These are phyloP conservation scores for Candida tallmaniae DNA, from an alignment of 805 yeast species.

Conservation along the genomic window DNA sequence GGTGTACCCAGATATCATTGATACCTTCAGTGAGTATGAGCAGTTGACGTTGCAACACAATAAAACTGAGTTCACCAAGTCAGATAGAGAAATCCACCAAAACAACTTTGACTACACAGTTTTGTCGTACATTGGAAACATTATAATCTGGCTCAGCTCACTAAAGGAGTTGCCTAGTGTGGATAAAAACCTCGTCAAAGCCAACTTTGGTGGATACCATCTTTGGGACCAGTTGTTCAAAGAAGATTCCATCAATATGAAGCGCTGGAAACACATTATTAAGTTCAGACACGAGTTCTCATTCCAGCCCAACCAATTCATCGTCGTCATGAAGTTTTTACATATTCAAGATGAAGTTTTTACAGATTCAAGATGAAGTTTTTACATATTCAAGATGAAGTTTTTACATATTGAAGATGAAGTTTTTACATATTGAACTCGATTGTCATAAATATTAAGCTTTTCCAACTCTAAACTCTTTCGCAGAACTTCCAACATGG, in stretches of 20 bases:
- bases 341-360: too few relatives aligned
- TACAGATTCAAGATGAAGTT: too few relatives aligned
- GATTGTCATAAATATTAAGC: too few relatives aligned
- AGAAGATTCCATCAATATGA: slow-evolving; percentile 30
- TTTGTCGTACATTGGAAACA: slow-evolving; percentile 34
- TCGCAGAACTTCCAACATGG: too few relatives aligned
- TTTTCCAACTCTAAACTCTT: too few relatives aligned
- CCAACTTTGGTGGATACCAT: slow-evolving; percentile 33
- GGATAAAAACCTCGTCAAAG: slow-evolving; percentile 3
- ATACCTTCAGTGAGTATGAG: slow-evolving; percentile 23
- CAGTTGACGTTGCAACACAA: slow-evolving; percentile 31
- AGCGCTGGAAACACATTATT: slow-evolving; percentile 39
- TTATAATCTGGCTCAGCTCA: slow-evolving; percentile 26
- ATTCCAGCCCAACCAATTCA: slow-evolving; percentile 37
- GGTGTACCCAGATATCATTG: slow-evolving; percentile 21
- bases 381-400: too few relatives aligned
- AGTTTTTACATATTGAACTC: too few relatives aligned
- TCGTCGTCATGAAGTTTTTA: slow-evolving; percentile 32
- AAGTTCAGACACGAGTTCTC: slow-evolving; percentile 33
- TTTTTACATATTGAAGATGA: too few relatives aligned
- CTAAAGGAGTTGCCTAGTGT: slow-evolving; percentile 4
- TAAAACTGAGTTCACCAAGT: slow-evolving; percentile 28
- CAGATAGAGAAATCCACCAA: slow-evolving; percentile 29
- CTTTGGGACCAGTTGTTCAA: slow-evolving; percentile 37
- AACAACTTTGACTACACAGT: slow-evolving; percentile 36